A percentile compares a stretch with the other conserved stretches of the same genome.
Conservation (phyloP, 2,329 filamentous ascomycete genomes). For the Aspergillus pseudoviridinutans region DNA sequence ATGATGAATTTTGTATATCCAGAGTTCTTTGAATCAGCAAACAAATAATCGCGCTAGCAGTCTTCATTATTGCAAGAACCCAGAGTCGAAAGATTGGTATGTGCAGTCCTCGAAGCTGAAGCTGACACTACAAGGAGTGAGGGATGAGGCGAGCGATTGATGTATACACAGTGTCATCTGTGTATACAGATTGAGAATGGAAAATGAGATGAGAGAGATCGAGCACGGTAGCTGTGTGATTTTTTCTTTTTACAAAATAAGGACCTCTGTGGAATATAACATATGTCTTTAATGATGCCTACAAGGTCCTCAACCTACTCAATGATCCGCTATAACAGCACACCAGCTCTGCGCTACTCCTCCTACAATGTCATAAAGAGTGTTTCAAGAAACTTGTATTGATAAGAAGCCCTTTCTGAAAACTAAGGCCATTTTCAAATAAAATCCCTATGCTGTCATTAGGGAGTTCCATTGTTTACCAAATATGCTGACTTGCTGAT, state of each 20-base stretch:
- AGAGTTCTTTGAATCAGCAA: too few relatives aligned
- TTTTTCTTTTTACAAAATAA: background rate
- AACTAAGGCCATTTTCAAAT: background rate
- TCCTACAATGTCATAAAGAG: background rate
- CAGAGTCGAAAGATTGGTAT: background rate
- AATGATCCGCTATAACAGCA: background rate
- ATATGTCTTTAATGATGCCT: background rate
- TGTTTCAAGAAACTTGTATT: background rate
- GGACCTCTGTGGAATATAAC: background rate
- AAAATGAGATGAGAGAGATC: background rate
- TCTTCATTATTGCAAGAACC: background rate
- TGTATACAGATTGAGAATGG: background rate
- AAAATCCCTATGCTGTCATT: background rate
- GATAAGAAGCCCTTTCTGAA: background rate
- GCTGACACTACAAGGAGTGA: background rate
- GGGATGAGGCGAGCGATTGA: background rate
- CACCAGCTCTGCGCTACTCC: background rate
- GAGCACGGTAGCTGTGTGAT: background rate
- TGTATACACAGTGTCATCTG: background rate
- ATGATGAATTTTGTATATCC: background rate
- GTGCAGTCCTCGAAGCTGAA: background rate
- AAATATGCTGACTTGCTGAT: background rate
- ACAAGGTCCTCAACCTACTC: background rate
- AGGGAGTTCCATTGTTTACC: background rate
- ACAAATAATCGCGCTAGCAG: background rate